These are phyloP conservation scores for Leucocoprinus leucothites DNA, from an alignment of 768 basidiomycete species.

Conservation along the genomic window DNA sequence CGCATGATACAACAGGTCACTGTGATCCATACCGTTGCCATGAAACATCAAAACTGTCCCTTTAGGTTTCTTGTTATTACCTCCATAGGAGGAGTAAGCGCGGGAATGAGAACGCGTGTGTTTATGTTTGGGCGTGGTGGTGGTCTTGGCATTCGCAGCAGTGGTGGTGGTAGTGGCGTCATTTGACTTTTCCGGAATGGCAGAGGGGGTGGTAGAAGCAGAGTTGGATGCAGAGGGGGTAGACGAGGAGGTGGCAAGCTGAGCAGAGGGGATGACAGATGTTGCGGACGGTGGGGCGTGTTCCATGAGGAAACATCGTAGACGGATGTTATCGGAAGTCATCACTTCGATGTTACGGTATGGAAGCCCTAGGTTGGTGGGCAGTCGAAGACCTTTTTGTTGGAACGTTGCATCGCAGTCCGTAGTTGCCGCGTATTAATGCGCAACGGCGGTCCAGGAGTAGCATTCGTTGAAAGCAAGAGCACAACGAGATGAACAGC, in stretches of 20 bases:
- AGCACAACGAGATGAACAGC: too few species aligned
- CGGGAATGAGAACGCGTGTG: too few species aligned
- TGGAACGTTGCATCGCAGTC: too few species aligned
- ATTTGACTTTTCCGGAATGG: neutral
- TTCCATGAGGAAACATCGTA: conserved; percentile 14
- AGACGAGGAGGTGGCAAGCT: too few species aligned
- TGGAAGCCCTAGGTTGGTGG: conserved; percentile 2
- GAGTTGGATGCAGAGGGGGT: too few species aligned
- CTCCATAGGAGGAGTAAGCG: neutral
- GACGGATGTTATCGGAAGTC: conserved; percentile 11
- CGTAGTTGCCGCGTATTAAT: too few species aligned
- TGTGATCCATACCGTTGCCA: conserved; percentile 74
- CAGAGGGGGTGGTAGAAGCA: neutral
- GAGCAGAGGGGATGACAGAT: too few species aligned
- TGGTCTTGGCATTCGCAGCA: neutral
- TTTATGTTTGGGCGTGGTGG: too few species aligned
- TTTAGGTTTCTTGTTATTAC: neutral
- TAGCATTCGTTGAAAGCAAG: neutral
- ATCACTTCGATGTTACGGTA: conserved; percentile 9
- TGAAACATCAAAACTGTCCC: conserved; percentile 89
- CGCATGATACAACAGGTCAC: conserved; percentile 71
- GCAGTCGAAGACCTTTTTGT: conserved; percentile 5
- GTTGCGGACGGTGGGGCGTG: neutral
- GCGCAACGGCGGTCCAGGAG: too few species aligned
- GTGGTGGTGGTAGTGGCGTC: neutral